phyloP scores from a whole-genome alignment of 2,329 filamentous ascomycete genomes.

The Waltergamsia citrina region DNA sequence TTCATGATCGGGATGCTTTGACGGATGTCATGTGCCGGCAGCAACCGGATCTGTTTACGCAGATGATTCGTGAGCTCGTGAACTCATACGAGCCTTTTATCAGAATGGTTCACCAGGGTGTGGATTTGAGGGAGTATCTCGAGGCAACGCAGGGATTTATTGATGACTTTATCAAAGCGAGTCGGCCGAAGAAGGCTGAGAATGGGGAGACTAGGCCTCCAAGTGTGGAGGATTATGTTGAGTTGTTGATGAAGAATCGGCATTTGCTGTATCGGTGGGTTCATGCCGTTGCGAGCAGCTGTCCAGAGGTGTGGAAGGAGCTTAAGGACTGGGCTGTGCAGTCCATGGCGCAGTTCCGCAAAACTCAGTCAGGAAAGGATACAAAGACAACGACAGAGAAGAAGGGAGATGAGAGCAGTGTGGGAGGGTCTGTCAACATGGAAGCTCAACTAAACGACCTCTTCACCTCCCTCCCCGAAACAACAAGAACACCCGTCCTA shows the following conservation, averaged over 20 bases:
- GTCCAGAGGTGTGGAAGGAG: constrained; percentile 52
- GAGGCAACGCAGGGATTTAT: constrained; percentile 59
- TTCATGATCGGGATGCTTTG: constrained; percentile 66
- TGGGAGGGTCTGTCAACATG: too few relatives aligned
- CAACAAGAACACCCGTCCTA: constrained; percentile 35
- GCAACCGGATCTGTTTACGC: constrained; percentile 64
- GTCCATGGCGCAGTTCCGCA: constrained; percentile 45
- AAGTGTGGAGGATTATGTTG: constrained; percentile 63
- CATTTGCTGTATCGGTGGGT: constrained; percentile 58
- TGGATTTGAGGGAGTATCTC: constrained; percentile 63
- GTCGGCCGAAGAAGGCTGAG: constrained; percentile 29
- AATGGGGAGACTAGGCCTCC: constrained; percentile 27
- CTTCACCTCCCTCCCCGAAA: constrained; percentile 33
- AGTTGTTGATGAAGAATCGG: constrained; percentile 55
- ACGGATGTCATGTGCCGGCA: constrained; percentile 56
- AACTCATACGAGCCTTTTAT: constrained; percentile 68
- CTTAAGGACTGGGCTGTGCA: constrained; percentile 53
- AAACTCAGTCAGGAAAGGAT: constrained; percentile 3
- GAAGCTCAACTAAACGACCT: constrained; percentile 27
- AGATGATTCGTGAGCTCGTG: constrained; percentile 54
- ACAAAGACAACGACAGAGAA: constrained; percentile 4
- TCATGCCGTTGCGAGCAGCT: constrained; percentile 59
- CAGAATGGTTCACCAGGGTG: constrained; percentile 57
- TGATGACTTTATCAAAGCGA: constrained; percentile 57
- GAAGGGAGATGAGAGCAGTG: constrained; percentile 11